Conservation (phyloP, 257 asterid genomes). For the Rehmannia glutinosa region DNA sequence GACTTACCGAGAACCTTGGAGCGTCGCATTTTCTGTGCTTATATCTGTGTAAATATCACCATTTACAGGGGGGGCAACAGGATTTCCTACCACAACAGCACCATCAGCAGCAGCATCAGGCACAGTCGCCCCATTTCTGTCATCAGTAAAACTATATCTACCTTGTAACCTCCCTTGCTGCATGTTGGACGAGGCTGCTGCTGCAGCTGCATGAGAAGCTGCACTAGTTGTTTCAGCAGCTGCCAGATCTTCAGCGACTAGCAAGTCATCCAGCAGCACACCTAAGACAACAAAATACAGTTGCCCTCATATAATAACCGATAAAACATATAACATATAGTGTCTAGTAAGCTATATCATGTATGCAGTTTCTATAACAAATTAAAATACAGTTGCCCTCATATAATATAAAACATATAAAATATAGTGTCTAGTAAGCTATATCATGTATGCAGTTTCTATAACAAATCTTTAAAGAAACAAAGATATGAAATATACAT, state of each 20-base stretch:
- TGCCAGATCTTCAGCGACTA: conserved; percentile 98
- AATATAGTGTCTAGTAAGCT: neutral
- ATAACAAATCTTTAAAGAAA: neutral
- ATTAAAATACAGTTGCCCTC: conserved; percentile 10
- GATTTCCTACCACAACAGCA: conserved; percentile 85
- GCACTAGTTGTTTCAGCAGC: conserved; percentile 97
- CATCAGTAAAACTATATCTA: conserved; percentile 64
- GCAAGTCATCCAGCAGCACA: conserved; percentile 87
- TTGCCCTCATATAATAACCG: neutral
- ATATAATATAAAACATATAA: neutral
- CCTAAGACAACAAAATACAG: conserved; percentile 42
- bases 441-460: neutral
- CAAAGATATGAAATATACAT: neutral
- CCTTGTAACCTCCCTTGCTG: conserved; percentile 66
- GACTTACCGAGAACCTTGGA: conserved; percentile 72
- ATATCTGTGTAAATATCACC: conserved; percentile 91
- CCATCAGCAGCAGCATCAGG: conserved; percentile 72
- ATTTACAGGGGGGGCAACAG: conserved; percentile 91
- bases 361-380: neutral
- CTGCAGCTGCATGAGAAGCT: conserved; percentile 97
- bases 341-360: conserved; percentile 4
- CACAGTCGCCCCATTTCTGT: conserved; percentile 47
- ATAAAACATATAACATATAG: neutral
- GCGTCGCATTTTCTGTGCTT: conserved; percentile 86
- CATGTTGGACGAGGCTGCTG: conserved; percentile 63